phyloP scores from a whole-genome alignment of 2,329 filamentous ascomycete genomes.

The Cryphonectria parasitica region DNA sequence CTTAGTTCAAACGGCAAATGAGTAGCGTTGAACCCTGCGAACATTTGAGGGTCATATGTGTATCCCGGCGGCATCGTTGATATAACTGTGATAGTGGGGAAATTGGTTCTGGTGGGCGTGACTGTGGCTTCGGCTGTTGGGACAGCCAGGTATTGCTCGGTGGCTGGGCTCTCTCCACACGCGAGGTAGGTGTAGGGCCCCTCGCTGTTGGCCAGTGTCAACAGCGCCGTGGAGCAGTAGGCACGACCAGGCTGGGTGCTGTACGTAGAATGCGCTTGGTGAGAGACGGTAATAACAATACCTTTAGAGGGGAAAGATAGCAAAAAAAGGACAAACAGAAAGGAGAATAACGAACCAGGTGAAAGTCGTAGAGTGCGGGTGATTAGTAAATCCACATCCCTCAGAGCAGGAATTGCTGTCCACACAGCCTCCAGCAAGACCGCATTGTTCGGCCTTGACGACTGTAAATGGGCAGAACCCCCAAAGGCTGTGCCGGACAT shows the following conservation, averaged over 20 bases:
- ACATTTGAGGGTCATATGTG: background rate
- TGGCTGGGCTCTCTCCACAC: constrained; percentile 36
- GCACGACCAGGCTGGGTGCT: constrained; percentile 15
- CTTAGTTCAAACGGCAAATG: background rate
- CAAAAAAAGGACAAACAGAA: no score
- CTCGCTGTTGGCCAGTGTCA: constrained; percentile 39
- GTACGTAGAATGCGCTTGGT: background rate
- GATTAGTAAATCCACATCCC: constrained; percentile 39
- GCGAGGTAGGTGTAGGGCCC: constrained; percentile 42
- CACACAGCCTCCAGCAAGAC: constrained; percentile 42
- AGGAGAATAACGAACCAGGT: background rate
- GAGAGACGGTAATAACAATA: background rate
- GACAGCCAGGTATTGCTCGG: constrained; percentile 26
- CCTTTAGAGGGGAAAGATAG: background rate
- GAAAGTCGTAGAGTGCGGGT: constrained; percentile 10
- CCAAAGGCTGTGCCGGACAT: background rate
- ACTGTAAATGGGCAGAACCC: constrained; percentile 35
- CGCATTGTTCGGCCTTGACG: constrained; percentile 42
- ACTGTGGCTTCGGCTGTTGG: background rate
- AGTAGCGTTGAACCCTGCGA: background rate
- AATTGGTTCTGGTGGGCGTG: background rate
- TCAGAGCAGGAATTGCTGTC: constrained; percentile 39
- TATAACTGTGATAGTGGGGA: background rate
- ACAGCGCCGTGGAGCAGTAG: constrained; percentile 41
- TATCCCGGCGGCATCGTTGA: background rate